Base-by-base conservation (phyloP, 2,329 filamentous ascomycete species). In the Botrytis byssoidea region DNA sequence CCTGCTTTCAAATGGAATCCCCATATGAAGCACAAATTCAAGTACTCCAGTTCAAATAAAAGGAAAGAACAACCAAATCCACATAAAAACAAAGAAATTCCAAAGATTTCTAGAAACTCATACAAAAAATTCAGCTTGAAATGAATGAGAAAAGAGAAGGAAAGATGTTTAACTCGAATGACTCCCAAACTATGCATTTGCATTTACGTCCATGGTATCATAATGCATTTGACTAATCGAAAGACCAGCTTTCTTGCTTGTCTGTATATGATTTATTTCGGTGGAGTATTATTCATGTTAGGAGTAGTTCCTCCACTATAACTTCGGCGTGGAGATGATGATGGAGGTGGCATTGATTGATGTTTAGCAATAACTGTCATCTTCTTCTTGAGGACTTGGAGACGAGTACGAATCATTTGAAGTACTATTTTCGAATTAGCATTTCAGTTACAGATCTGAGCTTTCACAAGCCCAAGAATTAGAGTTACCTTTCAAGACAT, bases 401-500 rank as follows among this genome's bases (percentile, higher is more conserved):
- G 84, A 74, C 89, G 86, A n/a, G 83, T 82, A 37, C 84, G 86
- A 76, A 91, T 88, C 89, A 91, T 91, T 72, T 85, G 83, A 74
- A 91, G 89, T 85, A 91, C 89, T 75, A 90, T 20, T 57, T 55
- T 51, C 1, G 10, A 7, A n/a, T 68, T 37, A 68, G 66, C 40
- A 37, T 40, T 63, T 5, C 20, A 20, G 29, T 35, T 70, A 77
- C 83, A 79, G 42, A 32, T 48, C 18, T 51, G 16, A 42, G 29
- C 8, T 32, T 57, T 57, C 51, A 59, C n/a, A 8, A 46, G 32
- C 7, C 44, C 22, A 32, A 25, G 20, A 32, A n/a, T 20, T 37
- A 22, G 46, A 20, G 89, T 85, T 86, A 94, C 92, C 89, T 82
- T 91, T 93, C 78, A 91, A 85, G 71, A 95, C 90, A 71, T 90